Evolutionary conservation across 1,139 yeast species (phyloP).

Genomic region (Eremothecium gossypii): DNA sequence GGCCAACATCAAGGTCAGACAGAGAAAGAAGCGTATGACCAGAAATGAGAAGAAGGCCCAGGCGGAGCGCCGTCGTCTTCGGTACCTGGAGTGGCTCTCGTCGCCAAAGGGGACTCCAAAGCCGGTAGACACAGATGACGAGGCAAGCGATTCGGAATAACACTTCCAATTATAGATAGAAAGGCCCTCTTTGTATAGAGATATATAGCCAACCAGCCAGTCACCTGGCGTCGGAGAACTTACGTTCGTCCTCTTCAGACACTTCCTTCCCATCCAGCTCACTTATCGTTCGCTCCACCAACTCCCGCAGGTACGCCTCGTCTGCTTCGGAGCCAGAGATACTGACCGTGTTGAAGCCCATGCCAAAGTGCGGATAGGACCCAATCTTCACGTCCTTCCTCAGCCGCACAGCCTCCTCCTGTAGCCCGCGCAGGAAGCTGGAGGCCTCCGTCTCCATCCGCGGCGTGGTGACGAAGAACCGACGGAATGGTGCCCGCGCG

Average conservation of each 20-base stretch:
- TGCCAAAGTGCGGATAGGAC: slow-evolving; percentile 69
- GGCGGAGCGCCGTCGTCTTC: slow-evolving; percentile 87
- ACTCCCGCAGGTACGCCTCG: slow-evolving; percentile 32
- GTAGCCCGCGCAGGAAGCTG: slow-evolving; percentile 47
- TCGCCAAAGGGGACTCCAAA: slow-evolving; percentile 97
- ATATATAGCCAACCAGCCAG: too few relatives aligned
- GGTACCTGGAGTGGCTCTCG: slow-evolving; percentile 90
- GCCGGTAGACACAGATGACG: slow-evolving; percentile 89
- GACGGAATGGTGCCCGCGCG: slow-evolving; percentile 28
- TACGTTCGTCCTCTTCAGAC: slow-evolving; percentile 45
- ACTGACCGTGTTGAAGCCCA: slow-evolving; percentile 60
- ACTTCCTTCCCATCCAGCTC: slow-evolving; percentile 48
- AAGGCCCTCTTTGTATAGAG: background rate
- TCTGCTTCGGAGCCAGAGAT: slow-evolving; percentile 48
- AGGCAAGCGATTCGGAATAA: slow-evolving; percentile 36
- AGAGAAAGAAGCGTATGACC: slow-evolving; percentile 91
- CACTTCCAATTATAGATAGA: background rate
- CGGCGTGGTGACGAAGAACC: slow-evolving; percentile 56
- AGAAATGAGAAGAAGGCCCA: slow-evolving; percentile 90
- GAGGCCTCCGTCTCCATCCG: slow-evolving; percentile 62
- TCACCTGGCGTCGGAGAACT: slow-evolving; percentile 5
- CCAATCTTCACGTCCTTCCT: slow-evolving; percentile 54
- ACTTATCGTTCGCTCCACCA: slow-evolving; percentile 40
- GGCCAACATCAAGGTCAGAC: slow-evolving; percentile 86
- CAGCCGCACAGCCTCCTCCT: slow-evolving; percentile 35